Evolutionary conservation across 2,329 filamentous ascomycete genomes (phyloP).

Genomic region (Colletotrichum sp.): DNA sequence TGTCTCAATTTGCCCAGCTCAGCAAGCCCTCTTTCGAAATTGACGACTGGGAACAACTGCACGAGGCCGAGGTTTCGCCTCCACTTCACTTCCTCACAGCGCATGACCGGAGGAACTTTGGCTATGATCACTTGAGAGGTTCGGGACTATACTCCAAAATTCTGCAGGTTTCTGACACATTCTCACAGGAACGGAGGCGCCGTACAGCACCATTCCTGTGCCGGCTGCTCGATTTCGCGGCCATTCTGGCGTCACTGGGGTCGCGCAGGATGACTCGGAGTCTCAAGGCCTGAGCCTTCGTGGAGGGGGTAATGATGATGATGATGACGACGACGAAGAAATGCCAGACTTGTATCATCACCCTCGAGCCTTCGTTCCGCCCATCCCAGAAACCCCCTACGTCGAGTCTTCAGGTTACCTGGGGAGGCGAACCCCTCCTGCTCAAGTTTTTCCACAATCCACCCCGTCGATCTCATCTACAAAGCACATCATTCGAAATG

Average conservation of each 20-base stretch:
- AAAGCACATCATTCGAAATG: neutral
- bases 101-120: slow-evolving; percentile 33
- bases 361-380: neutral
- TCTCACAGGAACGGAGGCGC: slow-evolving; percentile 19
- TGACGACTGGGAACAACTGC: slow-evolving; percentile 22
- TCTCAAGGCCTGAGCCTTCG: slow-evolving; percentile 1
- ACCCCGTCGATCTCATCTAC: neutral
- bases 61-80: slow-evolving; percentile 25
- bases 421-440: neutral
- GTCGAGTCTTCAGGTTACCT: neutral
- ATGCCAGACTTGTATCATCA: neutral
- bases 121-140: slow-evolving; percentile 25
- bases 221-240: neutral
- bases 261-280: neutral
- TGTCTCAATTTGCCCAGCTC: slow-evolving; percentile 17
- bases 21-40: slow-evolving; percentile 29
- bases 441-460: neutral
- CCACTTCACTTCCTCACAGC: slow-evolving; percentile 38
- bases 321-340: neutral
- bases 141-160: no score
- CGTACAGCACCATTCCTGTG: slow-evolving; percentile 8
- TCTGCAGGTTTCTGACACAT: neutral
- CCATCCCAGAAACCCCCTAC: neutral
- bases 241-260: neutral
- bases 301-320: neutral